Evolutionary conservation across 768 basidiomycete species (phyloP).

Genomic region (Boletus tomentosulus): DNA sequence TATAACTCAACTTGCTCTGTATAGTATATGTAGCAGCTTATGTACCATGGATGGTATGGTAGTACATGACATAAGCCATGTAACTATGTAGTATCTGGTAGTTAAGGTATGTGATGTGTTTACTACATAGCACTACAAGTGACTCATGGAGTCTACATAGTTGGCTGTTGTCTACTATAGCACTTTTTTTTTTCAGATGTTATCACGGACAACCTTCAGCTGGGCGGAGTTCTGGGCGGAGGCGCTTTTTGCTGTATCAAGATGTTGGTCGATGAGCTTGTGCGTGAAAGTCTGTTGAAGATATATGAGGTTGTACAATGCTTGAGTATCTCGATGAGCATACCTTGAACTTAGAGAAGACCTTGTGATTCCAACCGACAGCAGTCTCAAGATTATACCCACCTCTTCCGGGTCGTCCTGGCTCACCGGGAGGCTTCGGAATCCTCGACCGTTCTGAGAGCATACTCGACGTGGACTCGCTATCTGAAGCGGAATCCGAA

Average conservation of each 20-base stretch:
- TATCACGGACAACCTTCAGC: background rate
- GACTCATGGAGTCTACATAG: too few species aligned
- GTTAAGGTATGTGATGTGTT: too few species aligned
- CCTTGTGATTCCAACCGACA: conserved; percentile 16
- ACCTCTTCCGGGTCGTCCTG: conserved; percentile 19
- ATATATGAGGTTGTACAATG: background rate
- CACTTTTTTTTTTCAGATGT: too few species aligned
- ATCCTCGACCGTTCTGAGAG: conserved; percentile 14
- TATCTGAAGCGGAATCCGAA: background rate
- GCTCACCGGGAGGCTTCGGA: conserved; percentile 24
- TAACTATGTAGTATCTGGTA: too few species aligned
- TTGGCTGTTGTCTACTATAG: too few species aligned
- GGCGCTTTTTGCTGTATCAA: conserved; percentile 3
- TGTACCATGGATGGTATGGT: too few species aligned
- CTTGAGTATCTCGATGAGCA: background rate
- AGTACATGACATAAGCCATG: too few species aligned
- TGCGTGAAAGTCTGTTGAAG: background rate
- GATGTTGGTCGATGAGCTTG: conserved; percentile 2
- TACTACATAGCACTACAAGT: too few species aligned
- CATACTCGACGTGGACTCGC: background rate
- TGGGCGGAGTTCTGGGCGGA: conserved; percentile 1
- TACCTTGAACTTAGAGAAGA: conserved; percentile 22
- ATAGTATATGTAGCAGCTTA: too few species aligned
- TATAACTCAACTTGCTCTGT: too few species aligned
- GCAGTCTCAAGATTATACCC: conserved; percentile 23